Conservation (phyloP, 495 filamentous ascomycete species). For the Penicillium cataractarum region DNA sequence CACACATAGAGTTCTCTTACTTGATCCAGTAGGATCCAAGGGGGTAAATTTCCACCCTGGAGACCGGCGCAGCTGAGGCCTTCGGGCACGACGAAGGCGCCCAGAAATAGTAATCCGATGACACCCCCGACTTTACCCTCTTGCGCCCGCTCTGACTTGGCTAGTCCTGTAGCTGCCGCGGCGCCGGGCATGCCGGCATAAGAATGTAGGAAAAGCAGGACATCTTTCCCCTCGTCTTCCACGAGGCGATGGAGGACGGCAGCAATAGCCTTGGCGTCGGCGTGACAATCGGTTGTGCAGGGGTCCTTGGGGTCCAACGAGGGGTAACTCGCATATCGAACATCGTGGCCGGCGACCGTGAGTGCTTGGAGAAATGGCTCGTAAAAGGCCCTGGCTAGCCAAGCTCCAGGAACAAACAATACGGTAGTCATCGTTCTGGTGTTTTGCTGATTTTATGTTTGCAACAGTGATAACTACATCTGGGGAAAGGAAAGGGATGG, state of each 20-base stretch:
- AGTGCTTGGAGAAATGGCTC: conserved; percentile 26
- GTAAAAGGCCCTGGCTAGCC: conserved; percentile 27
- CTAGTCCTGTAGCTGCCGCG: conserved; percentile 25
- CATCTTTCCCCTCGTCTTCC: conserved; percentile 31
- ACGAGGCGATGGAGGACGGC: conserved; percentile 19
- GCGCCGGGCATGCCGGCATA: conserved; percentile 38
- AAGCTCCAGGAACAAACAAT: conserved; percentile 36
- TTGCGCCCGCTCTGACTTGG: conserved; percentile 21
- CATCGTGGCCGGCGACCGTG: conserved; percentile 22
- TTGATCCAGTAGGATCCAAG: conserved; percentile 33
- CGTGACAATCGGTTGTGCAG: conserved; percentile 18
- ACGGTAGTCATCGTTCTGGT: conserved; percentile 24
- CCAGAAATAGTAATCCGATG: conserved; percentile 34
- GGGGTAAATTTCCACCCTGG: conserved; percentile 30
- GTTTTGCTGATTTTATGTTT: neutral
- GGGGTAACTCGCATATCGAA: conserved; percentile 22
- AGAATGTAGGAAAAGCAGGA: conserved; percentile 37
- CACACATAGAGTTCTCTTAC: conserved; percentile 17
- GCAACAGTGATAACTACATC: too few species aligned
- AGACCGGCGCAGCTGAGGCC: conserved; percentile 32
- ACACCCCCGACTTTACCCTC: conserved; percentile 31
- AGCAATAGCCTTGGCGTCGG: conserved; percentile 24
- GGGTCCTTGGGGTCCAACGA: conserved; percentile 29
- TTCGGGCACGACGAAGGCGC: conserved; percentile 32
- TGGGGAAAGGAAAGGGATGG: too few species aligned